Evolutionary conservation across 768 basidiomycete species (phyloP).

Genomic region (Gymnopilus junonius): DNA sequence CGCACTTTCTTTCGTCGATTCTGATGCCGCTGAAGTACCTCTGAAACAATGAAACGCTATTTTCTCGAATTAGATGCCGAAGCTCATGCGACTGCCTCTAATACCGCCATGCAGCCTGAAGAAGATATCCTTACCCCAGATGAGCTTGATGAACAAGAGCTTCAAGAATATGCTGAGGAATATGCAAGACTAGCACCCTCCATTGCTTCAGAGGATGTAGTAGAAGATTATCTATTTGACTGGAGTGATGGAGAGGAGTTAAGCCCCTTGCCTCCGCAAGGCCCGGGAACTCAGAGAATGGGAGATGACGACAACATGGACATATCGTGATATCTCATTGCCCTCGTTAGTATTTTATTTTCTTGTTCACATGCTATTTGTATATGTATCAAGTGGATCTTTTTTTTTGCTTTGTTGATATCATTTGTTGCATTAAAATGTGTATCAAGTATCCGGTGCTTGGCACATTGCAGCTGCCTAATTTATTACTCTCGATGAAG

Average conservation of each 20-base stretch:
- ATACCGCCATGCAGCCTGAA: background rate
- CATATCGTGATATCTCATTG: slow-evolving; percentile 20
- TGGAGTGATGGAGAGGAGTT: slow-evolving; percentile 38
- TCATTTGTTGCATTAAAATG: too few relatives aligned
- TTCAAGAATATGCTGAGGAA: slow-evolving; percentile 64
- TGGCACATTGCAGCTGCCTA: too few relatives aligned
- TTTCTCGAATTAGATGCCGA: background rate
- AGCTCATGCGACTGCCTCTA: background rate
- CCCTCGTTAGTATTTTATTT: too few relatives aligned
- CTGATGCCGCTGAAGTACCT: background rate
- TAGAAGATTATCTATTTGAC: slow-evolving; percentile 42
- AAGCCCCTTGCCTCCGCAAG: background rate
- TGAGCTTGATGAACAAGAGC: slow-evolving; percentile 59
- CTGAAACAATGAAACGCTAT: too few relatives aligned
- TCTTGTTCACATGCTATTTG: background rate
- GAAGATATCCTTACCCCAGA: slow-evolving; percentile 40
- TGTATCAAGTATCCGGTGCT: too few relatives aligned
- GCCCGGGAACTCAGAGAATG: background rate
- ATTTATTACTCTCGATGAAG: too few relatives aligned
- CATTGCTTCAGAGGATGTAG: slow-evolving; percentile 54
- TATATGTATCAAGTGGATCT: background rate
- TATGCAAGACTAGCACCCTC: slow-evolving; percentile 38
- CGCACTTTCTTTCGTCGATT: background rate
- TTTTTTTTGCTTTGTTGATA: background rate
- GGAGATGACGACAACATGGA: slow-evolving; percentile 36